Base-by-base conservation (phyloP, 2,329 filamentous ascomycete species). In the Calonectria hawksworthii region DNA sequence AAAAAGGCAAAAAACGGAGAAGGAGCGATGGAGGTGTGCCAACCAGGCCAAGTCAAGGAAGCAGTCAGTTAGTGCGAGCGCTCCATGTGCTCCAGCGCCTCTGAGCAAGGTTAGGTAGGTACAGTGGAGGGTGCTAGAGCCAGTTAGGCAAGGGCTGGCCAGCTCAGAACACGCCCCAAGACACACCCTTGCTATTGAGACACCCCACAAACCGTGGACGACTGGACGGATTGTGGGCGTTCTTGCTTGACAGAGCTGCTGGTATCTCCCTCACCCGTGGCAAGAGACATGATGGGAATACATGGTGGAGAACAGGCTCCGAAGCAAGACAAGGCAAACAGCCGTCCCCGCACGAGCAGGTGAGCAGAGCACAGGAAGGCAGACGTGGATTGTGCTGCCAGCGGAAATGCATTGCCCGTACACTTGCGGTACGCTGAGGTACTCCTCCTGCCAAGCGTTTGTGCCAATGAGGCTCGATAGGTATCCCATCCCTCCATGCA, bases 1-100 rank as follows among this genome's bases (percentile, higher is more conserved):
- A 77, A 80, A 81, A 80, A 79, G 77, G 69, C 64, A 70, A 71
- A 77, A 77, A 72, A 76, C 77, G 75, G 76, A 78, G 75, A 78
- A 77, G 78, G 71, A 74, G 75, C 70, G 79, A 82, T 81, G 81
- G 77, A 80, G 74, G 67, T 67, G 75, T 74, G 56, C 56, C 56
- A 63, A 73, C 72, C 69, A 72, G 75, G 73, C 68, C 74, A 76
- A 64, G 68, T 70, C 68, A 52, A 70, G 68, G 59, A 64, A 69
- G 47, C 56, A 64, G 44, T 34, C 56, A 70, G 32, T 61, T 56
- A 64, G 36, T 64, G 68, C 44, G 56, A 64, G 68, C 61, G 68
- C 68, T 64, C 68, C 68, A 74, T 69, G 75, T 75, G 77, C 76
- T 75, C 68, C 74, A 77, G 77, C 72, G 51, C 65, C 68, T 70